These are phyloP conservation scores for Quercus variabilis DNA, from an alignment of 306 rosid genomes.

Conservation along the genomic window DNA sequence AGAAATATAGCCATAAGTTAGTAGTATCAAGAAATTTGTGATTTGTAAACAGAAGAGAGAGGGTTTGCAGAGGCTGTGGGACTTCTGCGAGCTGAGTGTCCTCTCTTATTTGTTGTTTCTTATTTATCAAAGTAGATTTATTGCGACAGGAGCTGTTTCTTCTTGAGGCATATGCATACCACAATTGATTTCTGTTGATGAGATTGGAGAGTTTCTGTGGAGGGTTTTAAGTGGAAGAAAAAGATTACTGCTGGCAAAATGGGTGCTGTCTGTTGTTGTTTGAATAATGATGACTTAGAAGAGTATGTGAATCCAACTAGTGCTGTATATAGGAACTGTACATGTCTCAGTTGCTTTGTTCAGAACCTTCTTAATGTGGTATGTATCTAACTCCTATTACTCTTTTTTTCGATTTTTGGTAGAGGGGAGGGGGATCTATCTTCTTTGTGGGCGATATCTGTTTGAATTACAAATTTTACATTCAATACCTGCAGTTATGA, in stretches of 20 bases:
- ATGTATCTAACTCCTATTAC: slow-evolving; percentile 20
- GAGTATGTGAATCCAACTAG: slow-evolving; percentile 85
- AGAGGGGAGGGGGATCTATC: not conserved
- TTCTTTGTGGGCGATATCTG: not conserved
- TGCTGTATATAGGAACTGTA: slow-evolving; percentile 69
- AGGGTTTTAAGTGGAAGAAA: slow-evolving; percentile 28
- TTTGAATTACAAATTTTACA: not conserved
- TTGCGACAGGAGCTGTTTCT: slow-evolving; percentile 25
- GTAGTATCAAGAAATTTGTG: slow-evolving; percentile 14
- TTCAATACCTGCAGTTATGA: not conserved
- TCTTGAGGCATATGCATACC: slow-evolving; percentile 22
- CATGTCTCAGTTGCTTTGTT: slow-evolving; percentile 71
- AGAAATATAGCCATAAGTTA: slow-evolving; percentile 14
- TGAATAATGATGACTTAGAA: slow-evolving; percentile 62
- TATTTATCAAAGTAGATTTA: slow-evolving; percentile 10
- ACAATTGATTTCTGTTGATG: slow-evolving; percentile 21
- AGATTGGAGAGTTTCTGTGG: slow-evolving; percentile 33
- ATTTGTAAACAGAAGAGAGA: slow-evolving; percentile 46
- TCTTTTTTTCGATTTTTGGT: not conserved
- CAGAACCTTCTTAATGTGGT: slow-evolving; percentile 71
- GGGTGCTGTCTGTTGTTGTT: slow-evolving; percentile 96
- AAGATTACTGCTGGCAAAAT: slow-evolving; percentile 53
- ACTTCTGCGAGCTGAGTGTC: slow-evolving; percentile 86
- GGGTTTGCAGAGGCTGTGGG: slow-evolving; percentile 58
- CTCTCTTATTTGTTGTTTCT: slow-evolving; percentile 46